A percentile compares a stretch with the other conserved stretches of the same genome.
phyloP scores from a whole-genome alignment of 176 grass and related monocot genomes.

The Raddia distichophylla region DNA sequence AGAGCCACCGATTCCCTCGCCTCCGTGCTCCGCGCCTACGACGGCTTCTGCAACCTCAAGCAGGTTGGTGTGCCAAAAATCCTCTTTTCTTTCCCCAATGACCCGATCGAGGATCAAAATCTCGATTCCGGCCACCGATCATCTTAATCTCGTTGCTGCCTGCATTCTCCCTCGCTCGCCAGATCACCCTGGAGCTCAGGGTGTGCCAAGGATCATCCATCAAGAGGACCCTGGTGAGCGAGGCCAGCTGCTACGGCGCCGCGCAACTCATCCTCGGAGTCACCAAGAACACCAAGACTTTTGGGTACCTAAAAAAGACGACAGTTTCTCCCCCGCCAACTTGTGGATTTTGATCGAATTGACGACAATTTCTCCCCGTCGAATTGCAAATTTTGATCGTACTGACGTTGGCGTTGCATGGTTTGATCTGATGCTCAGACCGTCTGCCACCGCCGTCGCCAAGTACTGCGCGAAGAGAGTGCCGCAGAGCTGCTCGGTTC shows the following conservation, averaged over 20 bases:
- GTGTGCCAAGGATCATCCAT: constrained; percentile 59
- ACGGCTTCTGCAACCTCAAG: constrained; percentile 77
- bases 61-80: constrained; percentile 34
- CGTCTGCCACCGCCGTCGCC: constrained; percentile 52
- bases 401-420: neutral
- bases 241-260: constrained; percentile 54
- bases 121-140: neutral
- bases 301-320: constrained; percentile 42
- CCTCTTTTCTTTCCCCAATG: neutral
- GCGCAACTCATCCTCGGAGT: constrained; percentile 70
- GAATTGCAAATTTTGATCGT: too few species aligned
- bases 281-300: constrained; percentile 32
- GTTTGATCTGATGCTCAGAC: constrained; percentile 12
- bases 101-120: constrained; percentile 1
- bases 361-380: too few species aligned
- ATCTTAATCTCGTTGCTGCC: neutral
- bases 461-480: constrained; percentile 78
- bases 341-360: too few species aligned
- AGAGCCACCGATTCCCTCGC: constrained; percentile 31
- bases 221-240: constrained; percentile 55
- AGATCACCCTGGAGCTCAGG: constrained; percentile 80
- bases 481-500: constrained; percentile 60
- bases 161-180: neutral
- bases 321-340: too few species aligned
- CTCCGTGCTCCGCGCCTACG: constrained; percentile 61